These are phyloP conservation scores for Penicillium fimorum DNA, from an alignment of 495 filamentous ascomycete species.

Conservation along the genomic window DNA sequence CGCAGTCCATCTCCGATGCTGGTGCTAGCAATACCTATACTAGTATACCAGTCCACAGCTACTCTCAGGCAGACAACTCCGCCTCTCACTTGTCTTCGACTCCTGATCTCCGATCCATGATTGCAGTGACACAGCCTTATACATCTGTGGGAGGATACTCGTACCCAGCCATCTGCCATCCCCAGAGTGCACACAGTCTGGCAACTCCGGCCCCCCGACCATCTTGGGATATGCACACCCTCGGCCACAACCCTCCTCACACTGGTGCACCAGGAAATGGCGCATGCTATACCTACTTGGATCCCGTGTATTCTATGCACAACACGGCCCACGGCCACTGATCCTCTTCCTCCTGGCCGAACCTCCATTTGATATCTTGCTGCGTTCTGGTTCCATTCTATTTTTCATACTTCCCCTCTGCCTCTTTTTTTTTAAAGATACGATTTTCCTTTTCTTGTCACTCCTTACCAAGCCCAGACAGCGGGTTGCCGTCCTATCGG, in stretches of 20 bases:
- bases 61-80: conserved; percentile 27
- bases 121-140: conserved; percentile 35
- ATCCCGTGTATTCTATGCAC: conserved; percentile 38
- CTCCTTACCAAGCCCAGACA: conserved; percentile 43
- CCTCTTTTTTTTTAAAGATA: conserved; percentile 29
- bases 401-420: conserved; percentile 30
- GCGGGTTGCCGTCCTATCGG: conserved; percentile 9
- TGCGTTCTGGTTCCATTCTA: conserved; percentile 20
- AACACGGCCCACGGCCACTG: conserved; percentile 26
- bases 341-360: conserved; percentile 17
- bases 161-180: conserved; percentile 40
- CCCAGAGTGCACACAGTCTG: conserved; percentile 25
- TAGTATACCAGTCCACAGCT: conserved; percentile 26
- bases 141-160: conserved; percentile 32
- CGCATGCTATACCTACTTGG: conserved; percentile 38
- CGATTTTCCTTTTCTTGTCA: conserved; percentile 37
- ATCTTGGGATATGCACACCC: conserved; percentile 39
- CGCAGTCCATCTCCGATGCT: conserved; percentile 45
- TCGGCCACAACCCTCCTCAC: conserved; percentile 21
- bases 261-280: conserved; percentile 20
- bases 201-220: conserved; percentile 26
- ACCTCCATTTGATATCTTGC: conserved; percentile 18
- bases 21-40: conserved; percentile 36
- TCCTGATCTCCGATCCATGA: conserved; percentile 34
- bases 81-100: conserved; percentile 23